These are phyloP conservation scores for Pseudocercospora crystallina DNA, from an alignment of 2,329 filamentous ascomycete genomes.

Conservation along the genomic window DNA sequence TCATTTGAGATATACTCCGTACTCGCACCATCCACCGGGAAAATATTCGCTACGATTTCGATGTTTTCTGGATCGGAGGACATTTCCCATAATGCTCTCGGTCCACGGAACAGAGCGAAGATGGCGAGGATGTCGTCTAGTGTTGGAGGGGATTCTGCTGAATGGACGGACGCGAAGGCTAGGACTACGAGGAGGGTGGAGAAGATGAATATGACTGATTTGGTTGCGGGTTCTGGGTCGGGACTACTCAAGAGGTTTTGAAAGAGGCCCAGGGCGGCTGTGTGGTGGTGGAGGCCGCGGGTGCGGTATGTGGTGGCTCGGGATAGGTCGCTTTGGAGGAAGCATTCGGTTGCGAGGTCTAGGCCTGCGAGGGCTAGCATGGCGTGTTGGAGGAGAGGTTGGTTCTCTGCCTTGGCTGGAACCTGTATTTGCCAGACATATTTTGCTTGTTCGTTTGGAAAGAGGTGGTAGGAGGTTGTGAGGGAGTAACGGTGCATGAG, in stretches of 20 bases:
- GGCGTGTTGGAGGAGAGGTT: slow-evolving; percentile 3
- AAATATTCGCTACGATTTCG: not conserved
- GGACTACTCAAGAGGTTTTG: slow-evolving; percentile 20
- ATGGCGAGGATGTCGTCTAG: slow-evolving; percentile 29
- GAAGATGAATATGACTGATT: slow-evolving; percentile 27
- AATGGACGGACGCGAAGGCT: slow-evolving; percentile 27
- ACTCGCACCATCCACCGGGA: slow-evolving; percentile 8
- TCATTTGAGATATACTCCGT: slow-evolving; percentile 15
- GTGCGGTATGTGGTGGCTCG: slow-evolving; percentile 24
- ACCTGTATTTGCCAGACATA: slow-evolving; percentile 26
- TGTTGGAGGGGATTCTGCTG: slow-evolving; percentile 19
- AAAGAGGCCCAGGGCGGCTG: slow-evolving; percentile 27
- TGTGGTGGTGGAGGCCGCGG: slow-evolving; percentile 31
- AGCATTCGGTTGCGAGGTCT: not conserved
- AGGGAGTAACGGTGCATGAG: slow-evolving; percentile 32
- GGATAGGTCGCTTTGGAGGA: slow-evolving; percentile 1
- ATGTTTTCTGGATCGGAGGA: not conserved
- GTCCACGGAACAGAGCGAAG: slow-evolving; percentile 28
- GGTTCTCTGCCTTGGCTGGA: slow-evolving; percentile 3
- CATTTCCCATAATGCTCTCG: slow-evolving; percentile 20
- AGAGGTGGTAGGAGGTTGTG: slow-evolving; percentile 24
- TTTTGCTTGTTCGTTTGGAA: slow-evolving; percentile 19
- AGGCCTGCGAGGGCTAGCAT: slow-evolving; percentile 5
- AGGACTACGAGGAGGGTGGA: slow-evolving; percentile 28
- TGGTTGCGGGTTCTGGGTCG: slow-evolving; percentile 3